Conservation (phyloP, 768 basidiomycete genomes). For the Rhizopogon salebrosus region DNA sequence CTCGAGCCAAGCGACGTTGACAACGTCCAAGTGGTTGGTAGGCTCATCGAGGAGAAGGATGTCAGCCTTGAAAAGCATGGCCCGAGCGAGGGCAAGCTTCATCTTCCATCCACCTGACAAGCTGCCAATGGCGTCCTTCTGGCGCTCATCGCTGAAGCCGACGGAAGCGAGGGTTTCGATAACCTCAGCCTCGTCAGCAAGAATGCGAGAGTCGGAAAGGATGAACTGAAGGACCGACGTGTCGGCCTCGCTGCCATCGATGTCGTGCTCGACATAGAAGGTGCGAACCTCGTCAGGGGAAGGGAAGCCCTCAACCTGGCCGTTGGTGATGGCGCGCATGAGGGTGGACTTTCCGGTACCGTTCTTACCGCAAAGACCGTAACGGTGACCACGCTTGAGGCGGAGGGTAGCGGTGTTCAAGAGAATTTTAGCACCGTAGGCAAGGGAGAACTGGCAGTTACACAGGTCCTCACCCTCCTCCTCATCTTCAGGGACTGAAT, state of each 20-base stretch:
- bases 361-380: conserved; percentile 97
- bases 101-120: conserved; percentile 99
- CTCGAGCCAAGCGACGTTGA: conserved; percentile 98
- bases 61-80: conserved; percentile 97
- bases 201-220: conserved; percentile 76
- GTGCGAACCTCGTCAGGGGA: conserved; percentile 96
- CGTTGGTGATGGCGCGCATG: conserved; percentile 91
- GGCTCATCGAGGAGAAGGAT: conserved; percentile 96
- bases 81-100: conserved; percentile 96
- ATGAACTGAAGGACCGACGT: conserved; percentile 91
- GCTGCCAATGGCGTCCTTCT: conserved; percentile 78
- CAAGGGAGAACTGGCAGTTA: conserved; percentile 98
- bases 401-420: conserved; percentile 95
- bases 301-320: conserved; percentile 98
- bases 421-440: conserved; percentile 97
- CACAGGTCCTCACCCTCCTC: conserved; percentile 98
- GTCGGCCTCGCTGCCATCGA: conserved; percentile 91
- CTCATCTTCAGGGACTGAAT: conserved; percentile 74
- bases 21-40: conserved; percentile 94
- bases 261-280: conserved; percentile 99
- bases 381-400: conserved; percentile 97
- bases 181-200: conserved; percentile 62
- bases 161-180: conserved; percentile 82
- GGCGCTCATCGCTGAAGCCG: conserved; percentile 87
- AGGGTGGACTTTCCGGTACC: conserved; percentile 97